These are phyloP conservation scores for Lathyrus sativus DNA, from an alignment of 306 rosid species.

Conservation along the genomic window DNA sequence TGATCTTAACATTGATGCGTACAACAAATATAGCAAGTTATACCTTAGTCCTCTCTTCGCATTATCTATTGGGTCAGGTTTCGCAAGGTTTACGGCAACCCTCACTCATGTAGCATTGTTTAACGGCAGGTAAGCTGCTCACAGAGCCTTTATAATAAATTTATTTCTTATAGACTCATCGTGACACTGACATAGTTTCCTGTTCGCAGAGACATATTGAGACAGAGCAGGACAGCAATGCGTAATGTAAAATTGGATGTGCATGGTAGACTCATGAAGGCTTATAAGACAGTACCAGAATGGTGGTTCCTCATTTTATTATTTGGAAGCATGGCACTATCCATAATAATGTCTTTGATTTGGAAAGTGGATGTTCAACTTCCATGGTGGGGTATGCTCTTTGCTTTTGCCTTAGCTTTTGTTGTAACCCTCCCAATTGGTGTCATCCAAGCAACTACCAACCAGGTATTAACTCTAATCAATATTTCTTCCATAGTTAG, in stretches of 20 bases:
- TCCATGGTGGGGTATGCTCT: constrained; percentile 98
- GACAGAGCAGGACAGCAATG: constrained; percentile 80
- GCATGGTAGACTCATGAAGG: constrained; percentile 83
- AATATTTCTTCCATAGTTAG: background rate
- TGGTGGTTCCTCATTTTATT: constrained; percentile 91
- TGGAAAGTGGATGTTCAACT: constrained; percentile 85
- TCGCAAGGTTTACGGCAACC: constrained; percentile 90
- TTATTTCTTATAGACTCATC: background rate
- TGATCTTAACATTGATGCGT: constrained; percentile 73
- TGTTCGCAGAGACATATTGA: constrained; percentile 68
- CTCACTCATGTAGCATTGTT: constrained; percentile 94
- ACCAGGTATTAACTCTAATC: constrained; percentile 59
- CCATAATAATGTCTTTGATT: constrained; percentile 66
- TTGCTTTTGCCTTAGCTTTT: constrained; percentile 82
- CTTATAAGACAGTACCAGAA: constrained; percentile 87
- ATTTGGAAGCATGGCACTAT: constrained; percentile 65
- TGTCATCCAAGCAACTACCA: constrained; percentile 97
- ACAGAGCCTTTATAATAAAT: background rate
- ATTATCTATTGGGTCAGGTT: constrained; percentile 91
- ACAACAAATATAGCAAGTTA: constrained; percentile 79
- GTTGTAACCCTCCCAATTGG: constrained; percentile 96
- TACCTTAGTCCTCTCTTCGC: constrained; percentile 99
- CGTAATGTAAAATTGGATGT: constrained; percentile 67
- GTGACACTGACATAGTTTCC: constrained; percentile 8
- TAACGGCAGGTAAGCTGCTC: constrained; percentile 71